phyloP scores from a whole-genome alignment of 2,329 filamentous ascomycete species.

The Coleophoma crateriformis region DNA sequence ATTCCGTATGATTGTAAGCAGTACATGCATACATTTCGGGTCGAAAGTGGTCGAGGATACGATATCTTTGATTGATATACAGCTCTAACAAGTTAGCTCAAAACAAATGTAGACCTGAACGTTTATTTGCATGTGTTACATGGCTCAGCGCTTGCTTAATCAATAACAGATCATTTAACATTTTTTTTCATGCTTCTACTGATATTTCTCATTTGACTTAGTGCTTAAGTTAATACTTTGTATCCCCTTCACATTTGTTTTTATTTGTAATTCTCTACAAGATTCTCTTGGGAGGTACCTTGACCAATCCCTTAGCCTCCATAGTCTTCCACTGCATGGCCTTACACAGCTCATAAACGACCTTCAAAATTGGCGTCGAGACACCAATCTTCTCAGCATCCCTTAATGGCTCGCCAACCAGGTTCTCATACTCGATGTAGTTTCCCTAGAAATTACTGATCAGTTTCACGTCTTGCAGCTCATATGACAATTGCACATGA shows the following conservation, averaged over 20 bases:
- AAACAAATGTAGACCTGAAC: no score
- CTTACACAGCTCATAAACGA: slow-evolving; percentile 44
- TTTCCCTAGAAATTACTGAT: slow-evolving; percentile 33
- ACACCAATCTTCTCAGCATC: slow-evolving; percentile 40
- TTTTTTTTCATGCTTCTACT: no score
- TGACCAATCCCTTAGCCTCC: slow-evolving; percentile 33
- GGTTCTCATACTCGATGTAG: slow-evolving; percentile 48
- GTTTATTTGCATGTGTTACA: no score
- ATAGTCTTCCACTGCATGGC: slow-evolving; percentile 36
- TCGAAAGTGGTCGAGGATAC: no score
- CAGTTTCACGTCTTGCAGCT: neutral
- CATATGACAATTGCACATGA: neutral
- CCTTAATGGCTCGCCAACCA: slow-evolving; percentile 45
- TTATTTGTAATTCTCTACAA: neutral
- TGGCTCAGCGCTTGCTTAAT: no score
- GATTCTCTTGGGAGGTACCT: slow-evolving; percentile 7
- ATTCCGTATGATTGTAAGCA: no score
- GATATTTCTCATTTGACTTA: no score
- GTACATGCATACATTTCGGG: no score
- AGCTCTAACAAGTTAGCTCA: no score
- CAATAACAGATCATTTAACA: no score
- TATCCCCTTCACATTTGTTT: neutral
- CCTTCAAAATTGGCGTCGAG: slow-evolving; percentile 44
- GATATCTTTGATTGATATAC: no score
- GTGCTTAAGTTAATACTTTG: no score